Evolutionary conservation across 768 basidiomycete species (phyloP).

Genomic region (Phylloporus rhodoxanthus): DNA sequence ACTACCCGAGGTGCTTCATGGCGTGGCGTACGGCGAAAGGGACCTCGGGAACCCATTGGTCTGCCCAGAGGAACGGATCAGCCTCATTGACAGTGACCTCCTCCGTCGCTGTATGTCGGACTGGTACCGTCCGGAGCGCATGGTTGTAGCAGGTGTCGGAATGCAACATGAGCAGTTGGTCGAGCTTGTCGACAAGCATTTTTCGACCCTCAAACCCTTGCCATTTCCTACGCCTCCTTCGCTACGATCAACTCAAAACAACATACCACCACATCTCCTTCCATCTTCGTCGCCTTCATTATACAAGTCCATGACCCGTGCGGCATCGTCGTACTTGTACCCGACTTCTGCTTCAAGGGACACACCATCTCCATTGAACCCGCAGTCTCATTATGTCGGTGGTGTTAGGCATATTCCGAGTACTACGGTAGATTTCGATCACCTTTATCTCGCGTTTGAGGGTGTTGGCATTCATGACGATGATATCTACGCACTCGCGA

Average conservation of each 20-base stretch:
- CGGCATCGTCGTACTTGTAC: slow-evolving; percentile 70
- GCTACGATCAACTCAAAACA: slow-evolving; percentile 27
- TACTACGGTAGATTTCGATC: slow-evolving; percentile 69
- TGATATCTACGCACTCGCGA: slow-evolving; percentile 89
- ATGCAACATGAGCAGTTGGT: slow-evolving; percentile 88
- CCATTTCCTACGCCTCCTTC: slow-evolving; percentile 21
- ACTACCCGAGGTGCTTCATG: slow-evolving; percentile 84
- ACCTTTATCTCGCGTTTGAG: slow-evolving; percentile 90
- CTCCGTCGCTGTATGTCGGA: slow-evolving; percentile 61
- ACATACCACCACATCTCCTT: slow-evolving; percentile 53
- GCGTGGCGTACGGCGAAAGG: slow-evolving; percentile 70
- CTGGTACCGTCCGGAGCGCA: slow-evolving; percentile 91
- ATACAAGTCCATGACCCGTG: slow-evolving; percentile 66
- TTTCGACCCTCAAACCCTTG: slow-evolving; percentile 56
- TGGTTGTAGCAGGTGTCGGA: slow-evolving; percentile 93
- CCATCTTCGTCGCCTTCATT: slow-evolving; percentile 47
- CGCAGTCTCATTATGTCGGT: slow-evolving; percentile 68
- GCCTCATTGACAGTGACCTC: slow-evolving; percentile 52
- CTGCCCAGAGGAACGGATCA: slow-evolving; percentile 81
- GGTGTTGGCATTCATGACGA: slow-evolving; percentile 86
- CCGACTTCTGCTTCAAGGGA: slow-evolving; percentile 21
- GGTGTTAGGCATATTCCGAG: slow-evolving; percentile 70
- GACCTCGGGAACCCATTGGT: slow-evolving; percentile 88
- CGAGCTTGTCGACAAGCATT: slow-evolving; percentile 77
- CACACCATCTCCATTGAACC: slow-evolving; percentile 12